Evolutionary conservation across 768 basidiomycete genomes (phyloP).

Genomic region (Suillus cothurnatus): DNA sequence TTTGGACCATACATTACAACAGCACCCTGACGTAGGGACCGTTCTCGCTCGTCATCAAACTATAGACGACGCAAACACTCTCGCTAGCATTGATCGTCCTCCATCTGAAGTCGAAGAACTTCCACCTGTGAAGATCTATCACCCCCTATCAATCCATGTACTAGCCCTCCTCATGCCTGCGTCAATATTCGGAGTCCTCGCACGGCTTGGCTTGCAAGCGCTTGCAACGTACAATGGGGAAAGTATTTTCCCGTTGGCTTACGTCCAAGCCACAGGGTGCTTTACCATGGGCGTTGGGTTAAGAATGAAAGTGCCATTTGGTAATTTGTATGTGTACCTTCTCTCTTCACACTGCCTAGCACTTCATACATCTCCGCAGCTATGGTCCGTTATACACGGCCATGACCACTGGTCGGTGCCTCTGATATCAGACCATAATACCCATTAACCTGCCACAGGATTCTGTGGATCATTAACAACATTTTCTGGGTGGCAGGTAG

Average conservation of each 20-base stretch:
- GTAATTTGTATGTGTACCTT: conserved; percentile 76
- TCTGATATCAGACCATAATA: conserved; percentile 2
- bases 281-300: conserved; percentile 86
- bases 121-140: conserved; percentile 40
- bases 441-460: conserved; percentile 43
- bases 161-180: conserved; percentile 75
- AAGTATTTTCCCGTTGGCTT: conserved; percentile 80
- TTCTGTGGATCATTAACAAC: conserved; percentile 97
- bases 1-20: conserved; percentile 8
- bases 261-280: conserved; percentile 87
- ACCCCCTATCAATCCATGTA: conserved; percentile 63
- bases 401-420: conserved; percentile 71
- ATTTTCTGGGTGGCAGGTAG: conserved; percentile 94
- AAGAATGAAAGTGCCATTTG: conserved; percentile 70
- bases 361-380: conserved; percentile 42
- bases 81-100: conserved; percentile 45
- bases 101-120: conserved; percentile 35
- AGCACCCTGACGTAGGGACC: conserved; percentile 33
- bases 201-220: conserved; percentile 76
- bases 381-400: conserved; percentile 90
- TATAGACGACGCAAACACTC: conserved; percentile 37
- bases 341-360: conserved; percentile 9
- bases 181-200: conserved; percentile 84
- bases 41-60: conserved; percentile 37
- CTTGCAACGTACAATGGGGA: conserved; percentile 73